These are phyloP conservation scores for Fraxinus platypoda DNA, from an alignment of 305 asterid genomes.

Conservation along the genomic window DNA sequence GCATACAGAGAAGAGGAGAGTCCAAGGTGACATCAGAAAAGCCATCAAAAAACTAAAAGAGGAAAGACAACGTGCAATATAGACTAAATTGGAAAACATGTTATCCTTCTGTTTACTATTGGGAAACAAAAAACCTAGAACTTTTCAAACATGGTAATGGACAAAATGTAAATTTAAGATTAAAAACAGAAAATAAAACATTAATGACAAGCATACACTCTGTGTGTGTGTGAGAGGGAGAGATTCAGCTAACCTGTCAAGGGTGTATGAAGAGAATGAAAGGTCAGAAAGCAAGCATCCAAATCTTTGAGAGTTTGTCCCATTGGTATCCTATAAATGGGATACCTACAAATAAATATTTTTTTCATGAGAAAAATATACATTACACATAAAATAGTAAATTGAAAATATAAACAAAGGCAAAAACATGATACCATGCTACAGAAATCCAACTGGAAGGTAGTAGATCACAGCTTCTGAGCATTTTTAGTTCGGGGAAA, in stretches of 20 bases:
- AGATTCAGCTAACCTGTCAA: slow-evolving; percentile 28
- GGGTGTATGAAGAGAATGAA: slow-evolving; percentile 49
- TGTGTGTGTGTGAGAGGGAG: neutral
- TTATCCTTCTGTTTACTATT: neutral
- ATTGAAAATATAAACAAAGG: neutral
- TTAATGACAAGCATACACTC: neutral
- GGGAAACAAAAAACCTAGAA: neutral
- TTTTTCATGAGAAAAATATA: neutral
- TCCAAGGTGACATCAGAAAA: slow-evolving; percentile 3
- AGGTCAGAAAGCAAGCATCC: slow-evolving; percentile 58
- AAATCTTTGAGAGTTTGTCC: slow-evolving; percentile 46
- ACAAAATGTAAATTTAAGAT: neutral
- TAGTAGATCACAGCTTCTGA: slow-evolving; percentile 48
- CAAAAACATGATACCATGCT: slow-evolving; percentile 38
- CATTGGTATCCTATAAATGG: slow-evolving; percentile 50
- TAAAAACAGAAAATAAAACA: neutral
- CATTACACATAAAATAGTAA: neutral
- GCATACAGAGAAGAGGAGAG: neutral
- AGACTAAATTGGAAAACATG: neutral
- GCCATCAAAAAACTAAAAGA: neutral
- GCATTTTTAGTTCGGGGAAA: slow-evolving; percentile 41
- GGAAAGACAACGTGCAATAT: neutral
- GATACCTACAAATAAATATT: slow-evolving; percentile 36
- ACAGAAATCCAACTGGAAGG: slow-evolving; percentile 52
- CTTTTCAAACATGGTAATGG: neutral